phyloP scores from a whole-genome alignment of 176 grass and related monocot genomes.

The Rhynchospora tenuis region DNA sequence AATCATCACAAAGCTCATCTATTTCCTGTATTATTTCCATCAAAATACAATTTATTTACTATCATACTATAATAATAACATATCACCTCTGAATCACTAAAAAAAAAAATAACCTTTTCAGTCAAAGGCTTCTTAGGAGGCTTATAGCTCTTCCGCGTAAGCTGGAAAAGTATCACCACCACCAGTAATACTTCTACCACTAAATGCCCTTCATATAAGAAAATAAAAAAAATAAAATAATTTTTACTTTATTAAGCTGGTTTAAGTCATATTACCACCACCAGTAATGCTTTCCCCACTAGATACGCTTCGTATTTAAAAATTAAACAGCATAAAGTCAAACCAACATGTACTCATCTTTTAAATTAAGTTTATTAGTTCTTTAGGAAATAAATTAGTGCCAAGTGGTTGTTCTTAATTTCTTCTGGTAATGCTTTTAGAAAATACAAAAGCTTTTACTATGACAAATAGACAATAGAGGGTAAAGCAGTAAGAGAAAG shows the following conservation, averaged over 20 bases:
- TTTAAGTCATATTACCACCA: slow-evolving; percentile 50
- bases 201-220: slow-evolving; percentile 57
- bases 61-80: slow-evolving; percentile 1
- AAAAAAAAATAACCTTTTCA: slow-evolving; percentile 60
- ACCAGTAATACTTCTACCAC: slow-evolving; percentile 84
- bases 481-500: neutral
- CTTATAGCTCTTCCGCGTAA: slow-evolving; percentile 92
- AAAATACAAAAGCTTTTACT: neutral
- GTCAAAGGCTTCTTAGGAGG: slow-evolving; percentile 78
- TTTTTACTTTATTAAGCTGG: no score
- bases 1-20: slow-evolving; percentile 94
- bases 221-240: slow-evolving; percentile 12
- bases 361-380: neutral
- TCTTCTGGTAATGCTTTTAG: neutral
- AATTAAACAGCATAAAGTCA: neutral
- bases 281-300: slow-evolving; percentile 78
- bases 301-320: slow-evolving; percentile 52
- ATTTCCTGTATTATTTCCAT: slow-evolving; percentile 58
- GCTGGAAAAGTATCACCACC: slow-evolving; percentile 80
- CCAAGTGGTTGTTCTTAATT: neutral
- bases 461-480: neutral
- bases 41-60: slow-evolving; percentile 14
- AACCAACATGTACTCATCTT: neutral
- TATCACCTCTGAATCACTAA: slow-evolving; percentile 7
- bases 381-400: neutral